Conservation (phyloP, 257 asterid genomes). For the Jasminum sambac region DNA sequence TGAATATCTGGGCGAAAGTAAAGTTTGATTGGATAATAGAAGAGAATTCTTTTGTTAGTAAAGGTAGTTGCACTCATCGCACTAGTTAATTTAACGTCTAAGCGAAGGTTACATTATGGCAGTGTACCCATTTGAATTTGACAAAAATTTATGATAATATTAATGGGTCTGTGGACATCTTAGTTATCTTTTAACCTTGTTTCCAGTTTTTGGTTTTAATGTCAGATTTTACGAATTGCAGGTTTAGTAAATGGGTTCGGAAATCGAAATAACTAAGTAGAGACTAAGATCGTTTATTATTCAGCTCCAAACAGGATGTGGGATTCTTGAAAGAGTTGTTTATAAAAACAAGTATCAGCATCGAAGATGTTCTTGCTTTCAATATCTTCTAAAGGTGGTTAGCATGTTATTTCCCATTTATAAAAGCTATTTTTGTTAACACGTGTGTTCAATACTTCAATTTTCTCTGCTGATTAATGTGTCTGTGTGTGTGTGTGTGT, state of each 20-base stretch:
- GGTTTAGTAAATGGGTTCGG: constrained; percentile 49
- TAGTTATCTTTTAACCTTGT: background rate
- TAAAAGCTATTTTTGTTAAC: background rate
- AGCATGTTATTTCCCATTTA: background rate
- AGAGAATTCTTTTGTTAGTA: no score
- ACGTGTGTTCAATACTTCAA: background rate
- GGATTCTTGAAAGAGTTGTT: constrained; percentile 76
- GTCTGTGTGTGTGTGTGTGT: background rate
- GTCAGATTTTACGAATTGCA: background rate
- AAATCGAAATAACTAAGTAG: constrained; percentile 51
- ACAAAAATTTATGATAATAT: background rate
- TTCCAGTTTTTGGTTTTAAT: background rate
- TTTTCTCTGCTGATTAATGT: constrained; percentile 17
- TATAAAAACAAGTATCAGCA: constrained; percentile 93
- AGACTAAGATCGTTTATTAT: constrained; percentile 60
- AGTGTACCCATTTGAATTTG: background rate
- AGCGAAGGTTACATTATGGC: background rate
- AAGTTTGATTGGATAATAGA: no score
- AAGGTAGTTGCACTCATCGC: no score
- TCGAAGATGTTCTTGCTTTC: constrained; percentile 75
- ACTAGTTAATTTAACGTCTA: no score
- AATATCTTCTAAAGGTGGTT: constrained; percentile 70
- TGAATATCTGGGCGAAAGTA: no score
- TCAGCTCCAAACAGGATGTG: constrained; percentile 71
- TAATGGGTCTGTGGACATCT: background rate